These are phyloP conservation scores for Nicotiana undulata DNA, from an alignment of 257 asterid genomes.

Conservation along the genomic window DNA sequence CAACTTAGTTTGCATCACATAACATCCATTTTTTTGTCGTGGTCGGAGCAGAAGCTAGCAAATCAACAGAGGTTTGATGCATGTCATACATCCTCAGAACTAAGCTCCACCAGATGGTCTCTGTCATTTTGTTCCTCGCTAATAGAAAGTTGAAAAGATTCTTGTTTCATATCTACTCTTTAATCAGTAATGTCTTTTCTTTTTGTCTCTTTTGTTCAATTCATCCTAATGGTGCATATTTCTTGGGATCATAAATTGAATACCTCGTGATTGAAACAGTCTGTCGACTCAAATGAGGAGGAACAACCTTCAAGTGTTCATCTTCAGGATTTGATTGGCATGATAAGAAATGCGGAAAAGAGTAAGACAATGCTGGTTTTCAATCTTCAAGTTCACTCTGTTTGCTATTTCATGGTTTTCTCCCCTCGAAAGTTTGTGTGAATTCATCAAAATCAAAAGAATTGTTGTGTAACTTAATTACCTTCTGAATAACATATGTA, in stretches of 20 bases:
- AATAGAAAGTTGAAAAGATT: background rate
- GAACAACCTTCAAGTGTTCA: slow-evolving; percentile 40
- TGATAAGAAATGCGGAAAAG: slow-evolving; percentile 85
- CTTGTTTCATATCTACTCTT: background rate
- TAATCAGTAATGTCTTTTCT: background rate
- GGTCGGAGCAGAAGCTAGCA: background rate
- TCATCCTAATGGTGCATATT: slow-evolving; percentile 6
- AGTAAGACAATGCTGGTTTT: slow-evolving; percentile 36
- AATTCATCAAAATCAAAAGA: background rate
- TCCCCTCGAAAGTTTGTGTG: background rate
- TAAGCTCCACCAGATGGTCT: background rate
- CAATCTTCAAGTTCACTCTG: background rate
- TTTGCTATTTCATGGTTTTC: slow-evolving; percentile 1
- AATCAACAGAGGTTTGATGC: background rate
- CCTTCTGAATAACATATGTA: slow-evolving; percentile 21
- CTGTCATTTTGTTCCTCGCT: background rate
- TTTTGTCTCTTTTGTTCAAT: slow-evolving; percentile 6
- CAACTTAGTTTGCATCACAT: background rate
- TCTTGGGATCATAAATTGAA: slow-evolving; percentile 19
- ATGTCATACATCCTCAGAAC: background rate
- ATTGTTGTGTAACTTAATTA: slow-evolving; percentile 1
- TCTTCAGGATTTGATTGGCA: slow-evolving; percentile 61
- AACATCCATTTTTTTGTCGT: background rate
- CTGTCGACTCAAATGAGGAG: slow-evolving; percentile 41
- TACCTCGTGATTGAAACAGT: slow-evolving; percentile 43